Evolutionary conservation across 1,284 basidiomycete species (phyloP), one percentile per base, ranked within the genome.

Genomic region (Rhodotorula sp.): DNA sequence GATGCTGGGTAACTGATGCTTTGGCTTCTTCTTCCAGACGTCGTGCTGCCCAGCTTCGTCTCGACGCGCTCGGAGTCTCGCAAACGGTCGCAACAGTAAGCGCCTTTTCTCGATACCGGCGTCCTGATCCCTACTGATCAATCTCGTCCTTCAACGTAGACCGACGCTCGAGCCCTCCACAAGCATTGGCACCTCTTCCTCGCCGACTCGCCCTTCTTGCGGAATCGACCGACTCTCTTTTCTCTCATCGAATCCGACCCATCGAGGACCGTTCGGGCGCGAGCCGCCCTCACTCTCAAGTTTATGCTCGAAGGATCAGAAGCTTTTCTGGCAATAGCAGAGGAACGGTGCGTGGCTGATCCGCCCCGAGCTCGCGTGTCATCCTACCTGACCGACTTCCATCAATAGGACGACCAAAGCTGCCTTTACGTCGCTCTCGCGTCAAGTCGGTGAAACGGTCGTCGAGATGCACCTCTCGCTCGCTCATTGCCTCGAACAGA

Each of bases 371-470:
- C 28, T 3, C 60, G 28, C 10, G 2, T 34, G n/a, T 3, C 1
- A 15, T 14, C 34, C 6, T 15, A 8, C 1, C 48, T 67, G 21
- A 64, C 3, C 5, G 10, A n/a, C 5, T 47, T 16, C 28, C 2
- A 3, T 19, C 26, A 6, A 2, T 58, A 75, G 74, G 3, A 63
- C 70, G 18, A 47, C 66, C 10, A 72, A 67, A n/a, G 68, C 72
- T 0, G 70, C 70, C n/a, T 75, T 71, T 67, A 74, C 74, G 5
- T 78, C 76, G 3, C 73, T 77, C 15, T 76, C 76, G 18, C 61
- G 66, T 23, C 62, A 58, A 26, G 49, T 76, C 18, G 76, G 76
- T 28, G 74, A 73, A 26, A 68, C 67, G 5, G 67, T 71, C 34
- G 23, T 43, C n/a, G 74, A 73, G 56, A 62, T 76, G 1, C 74